A percentile compares a stretch with the other conserved stretches of the same genome.
Conservation (phyloP, 805 yeast species). For the Scheffersomyces amazonensis region DNA sequence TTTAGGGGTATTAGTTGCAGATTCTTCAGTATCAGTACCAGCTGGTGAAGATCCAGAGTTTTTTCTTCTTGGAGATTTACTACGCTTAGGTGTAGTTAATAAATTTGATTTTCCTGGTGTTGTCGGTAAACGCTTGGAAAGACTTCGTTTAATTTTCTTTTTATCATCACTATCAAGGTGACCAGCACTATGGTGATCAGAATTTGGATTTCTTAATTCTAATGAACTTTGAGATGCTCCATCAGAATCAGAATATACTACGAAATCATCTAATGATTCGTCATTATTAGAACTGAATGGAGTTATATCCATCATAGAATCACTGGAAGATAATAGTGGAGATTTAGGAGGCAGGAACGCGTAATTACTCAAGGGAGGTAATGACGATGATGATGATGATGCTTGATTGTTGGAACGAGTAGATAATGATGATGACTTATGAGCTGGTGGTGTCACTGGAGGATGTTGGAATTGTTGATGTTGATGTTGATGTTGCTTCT, state of each 20-base stretch:
- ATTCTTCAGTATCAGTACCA: slow-evolving; percentile 1
- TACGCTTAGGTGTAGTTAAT: slow-evolving; percentile 6
- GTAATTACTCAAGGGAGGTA: background rate
- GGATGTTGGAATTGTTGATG: background rate
- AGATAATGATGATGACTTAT: too few relatives aligned
- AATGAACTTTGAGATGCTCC: slow-evolving; percentile 29
- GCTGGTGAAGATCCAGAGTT: slow-evolving; percentile 5
- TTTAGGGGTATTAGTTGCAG: slow-evolving; percentile 17
- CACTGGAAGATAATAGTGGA: slow-evolving; percentile 17
- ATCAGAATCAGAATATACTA: slow-evolving; percentile 35
- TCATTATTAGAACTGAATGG: slow-evolving; percentile 14
- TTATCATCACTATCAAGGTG: too few relatives aligned
- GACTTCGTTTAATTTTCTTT: too few relatives aligned
- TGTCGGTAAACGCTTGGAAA: too few relatives aligned
- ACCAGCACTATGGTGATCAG: too few relatives aligned
- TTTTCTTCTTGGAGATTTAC: slow-evolving; percentile 10
- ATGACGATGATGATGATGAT: background rate
- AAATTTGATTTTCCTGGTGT: too few relatives aligned
- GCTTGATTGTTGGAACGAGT: too few relatives aligned
- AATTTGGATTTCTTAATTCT: slow-evolving; percentile 10
- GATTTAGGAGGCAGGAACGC: slow-evolving; percentile 13
- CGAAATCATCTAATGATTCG: slow-evolving; percentile 22
- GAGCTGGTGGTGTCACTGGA: background rate
- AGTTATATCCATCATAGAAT: slow-evolving; percentile 18
- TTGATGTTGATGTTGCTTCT: background rate